These are phyloP conservation scores for Aspergillus steynii DNA, from an alignment of 495 filamentous ascomycete genomes.

Conservation along the genomic window DNA sequence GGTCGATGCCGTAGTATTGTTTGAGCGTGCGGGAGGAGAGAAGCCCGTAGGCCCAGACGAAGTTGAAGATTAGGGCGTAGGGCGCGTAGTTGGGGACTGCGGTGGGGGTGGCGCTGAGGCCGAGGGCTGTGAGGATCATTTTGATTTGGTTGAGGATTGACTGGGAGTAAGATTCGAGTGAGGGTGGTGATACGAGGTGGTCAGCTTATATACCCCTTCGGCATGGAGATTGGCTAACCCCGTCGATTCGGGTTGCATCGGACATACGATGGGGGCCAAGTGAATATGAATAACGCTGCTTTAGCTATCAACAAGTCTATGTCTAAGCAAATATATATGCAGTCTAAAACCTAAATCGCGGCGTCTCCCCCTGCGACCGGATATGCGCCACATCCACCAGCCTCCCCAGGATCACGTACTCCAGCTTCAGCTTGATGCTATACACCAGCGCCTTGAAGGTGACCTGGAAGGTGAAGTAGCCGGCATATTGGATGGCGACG, in stretches of 20 bases:
- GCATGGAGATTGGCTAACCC: neutral
- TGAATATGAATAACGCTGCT: no score
- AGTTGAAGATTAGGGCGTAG: conserved; percentile 45
- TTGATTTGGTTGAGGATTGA: neutral
- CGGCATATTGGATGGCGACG: conserved; percentile 45
- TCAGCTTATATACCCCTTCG: neutral
- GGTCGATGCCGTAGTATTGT: conserved; percentile 49
- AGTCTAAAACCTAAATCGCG: neutral
- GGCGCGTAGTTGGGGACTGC: conserved; percentile 37
- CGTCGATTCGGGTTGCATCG: neutral
- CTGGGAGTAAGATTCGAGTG: neutral
- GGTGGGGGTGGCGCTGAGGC: conserved; percentile 18
- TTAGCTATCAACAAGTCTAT: neutral
- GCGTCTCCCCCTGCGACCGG: conserved; percentile 6
- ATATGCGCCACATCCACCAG: conserved; percentile 17
- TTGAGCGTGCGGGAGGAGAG: conserved; percentile 50
- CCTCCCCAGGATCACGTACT: conserved; percentile 47
- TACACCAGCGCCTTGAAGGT: conserved; percentile 53
- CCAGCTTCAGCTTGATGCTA: conserved; percentile 58
- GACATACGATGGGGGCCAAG: neutral
- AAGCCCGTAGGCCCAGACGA: conserved; percentile 48
- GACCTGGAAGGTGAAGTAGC: conserved; percentile 48
- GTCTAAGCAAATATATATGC: neutral
- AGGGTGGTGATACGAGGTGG: no score
- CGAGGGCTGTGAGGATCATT: conserved; percentile 22